A percentile compares a stretch with the other conserved stretches of the same genome.
phyloP scores from a whole-genome alignment of 495 filamentous ascomycete species.

The Clavariopsis aquatica region DNA sequence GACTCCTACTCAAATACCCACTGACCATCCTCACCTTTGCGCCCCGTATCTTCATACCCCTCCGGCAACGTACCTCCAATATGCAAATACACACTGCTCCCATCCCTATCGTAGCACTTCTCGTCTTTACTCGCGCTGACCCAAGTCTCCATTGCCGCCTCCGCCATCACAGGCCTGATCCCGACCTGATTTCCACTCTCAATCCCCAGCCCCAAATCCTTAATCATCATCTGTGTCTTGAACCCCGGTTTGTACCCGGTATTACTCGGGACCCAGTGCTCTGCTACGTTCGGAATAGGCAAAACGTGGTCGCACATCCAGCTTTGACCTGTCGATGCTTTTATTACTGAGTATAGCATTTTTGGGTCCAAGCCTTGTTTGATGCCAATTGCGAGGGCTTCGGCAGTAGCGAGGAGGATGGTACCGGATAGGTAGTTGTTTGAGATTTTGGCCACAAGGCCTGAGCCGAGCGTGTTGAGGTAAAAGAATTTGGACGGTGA shows the following conservation, averaged over 20 bases:
- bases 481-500: conserved; percentile 42
- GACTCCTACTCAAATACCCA: conserved; percentile 20
- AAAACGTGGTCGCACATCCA: conserved; percentile 48
- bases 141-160: conserved; percentile 32
- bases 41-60: conserved; percentile 32
- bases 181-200: conserved; percentile 26
- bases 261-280: conserved; percentile 44
- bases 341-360: conserved; percentile 46
- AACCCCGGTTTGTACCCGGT: conserved; percentile 48
- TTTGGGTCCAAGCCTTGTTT: conserved; percentile 47
- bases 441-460: conserved; percentile 48
- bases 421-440: conserved; percentile 50
- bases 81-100: conserved; percentile 37
- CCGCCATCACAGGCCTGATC: conserved; percentile 29
- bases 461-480: conserved; percentile 44
- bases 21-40: conserved; percentile 23
- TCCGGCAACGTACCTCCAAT: conserved; percentile 27
- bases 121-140: conserved; percentile 22
- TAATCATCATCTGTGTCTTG: conserved; percentile 45
- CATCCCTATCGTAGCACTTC: conserved; percentile 28
- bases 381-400: conserved; percentile 49
- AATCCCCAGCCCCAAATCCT: conserved; percentile 35
- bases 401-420: conserved; percentile 46
- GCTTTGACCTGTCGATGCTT: conserved; percentile 45
- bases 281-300: conserved; percentile 46